These are phyloP conservation scores for Diutina sp. DNA, from an alignment of 1,139 yeast genomes.

Conservation along the genomic window DNA sequence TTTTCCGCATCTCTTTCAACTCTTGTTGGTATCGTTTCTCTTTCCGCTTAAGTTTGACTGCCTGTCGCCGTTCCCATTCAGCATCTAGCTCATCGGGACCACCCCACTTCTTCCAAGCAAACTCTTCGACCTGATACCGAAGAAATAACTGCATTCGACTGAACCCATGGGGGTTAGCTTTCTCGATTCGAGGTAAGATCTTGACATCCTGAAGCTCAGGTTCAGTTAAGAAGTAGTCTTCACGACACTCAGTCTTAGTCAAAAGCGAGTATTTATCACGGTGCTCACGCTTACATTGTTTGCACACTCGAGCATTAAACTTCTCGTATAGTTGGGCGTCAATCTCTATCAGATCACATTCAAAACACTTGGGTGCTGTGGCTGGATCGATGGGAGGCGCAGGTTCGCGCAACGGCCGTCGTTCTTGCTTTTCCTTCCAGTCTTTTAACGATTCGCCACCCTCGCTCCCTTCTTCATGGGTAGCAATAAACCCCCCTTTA, in stretches of 20 bases:
- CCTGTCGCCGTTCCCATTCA: constrained; percentile 86
- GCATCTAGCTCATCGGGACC: constrained; percentile 75
- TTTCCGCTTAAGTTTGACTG: constrained; percentile 53
- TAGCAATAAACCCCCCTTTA: constrained; percentile 70
- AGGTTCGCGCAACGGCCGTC: constrained; percentile 29
- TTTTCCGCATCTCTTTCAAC: constrained; percentile 75
- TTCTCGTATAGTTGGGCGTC: constrained; percentile 60
- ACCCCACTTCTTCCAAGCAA: constrained; percentile 93
- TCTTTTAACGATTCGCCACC: constrained; percentile 39
- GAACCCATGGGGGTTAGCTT: constrained; percentile 91
- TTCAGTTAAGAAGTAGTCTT: constrained; percentile 85
- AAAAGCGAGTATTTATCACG: constrained; percentile 86
- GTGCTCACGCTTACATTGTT: constrained; percentile 51
- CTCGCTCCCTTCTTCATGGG: constrained; percentile 8
- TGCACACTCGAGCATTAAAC: constrained; percentile 66
- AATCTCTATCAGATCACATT: constrained; percentile 68
- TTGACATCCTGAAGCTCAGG: constrained; percentile 71
- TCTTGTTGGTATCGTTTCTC: constrained; percentile 70
- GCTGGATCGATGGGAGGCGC: constrained; percentile 65
- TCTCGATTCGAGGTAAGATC: constrained; percentile 66
- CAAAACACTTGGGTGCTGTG: constrained; percentile 67
- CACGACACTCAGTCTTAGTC: constrained; percentile 91
- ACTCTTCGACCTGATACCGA: constrained; percentile 83
- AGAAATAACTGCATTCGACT: constrained; percentile 87
- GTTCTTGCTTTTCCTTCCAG: constrained; percentile 52